Percentiles rank a stretch among this genome's conserved stretches.
Conservation (phyloP, 1,139 yeast genomes). For the Hemisphaericaspora xylofermentans region DNA sequence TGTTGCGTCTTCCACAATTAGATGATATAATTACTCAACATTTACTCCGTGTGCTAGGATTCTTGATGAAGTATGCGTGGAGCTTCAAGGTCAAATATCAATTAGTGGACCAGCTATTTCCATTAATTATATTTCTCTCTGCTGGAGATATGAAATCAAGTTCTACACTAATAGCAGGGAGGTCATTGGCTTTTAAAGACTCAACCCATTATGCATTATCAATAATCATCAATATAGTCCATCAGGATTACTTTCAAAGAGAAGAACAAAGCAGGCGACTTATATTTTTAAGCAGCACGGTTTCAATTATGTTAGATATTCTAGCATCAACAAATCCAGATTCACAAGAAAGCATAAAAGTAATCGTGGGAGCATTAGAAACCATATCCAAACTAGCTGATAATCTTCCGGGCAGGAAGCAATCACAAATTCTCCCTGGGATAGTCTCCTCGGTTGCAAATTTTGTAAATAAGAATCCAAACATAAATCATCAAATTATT, state of each 20-base stretch:
- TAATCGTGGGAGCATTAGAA: conserved; percentile 5
- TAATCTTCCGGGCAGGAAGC: conserved; percentile 26
- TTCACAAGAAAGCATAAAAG: conserved; percentile 9
- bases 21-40: conserved; percentile 20
- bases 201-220: conserved; percentile 16
- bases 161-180: conserved; percentile 4
- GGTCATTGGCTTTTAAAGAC: conserved; percentile 19
- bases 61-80: conserved; percentile 34
- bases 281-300: conserved; percentile 27
- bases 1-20: conserved; percentile 30
- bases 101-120: conserved; percentile 37
- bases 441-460: conserved; percentile 33
- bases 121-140: conserved; percentile 30
- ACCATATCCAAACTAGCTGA: conserved; percentile 9
- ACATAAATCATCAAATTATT: conserved; percentile 26
- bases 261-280: conserved; percentile 18
- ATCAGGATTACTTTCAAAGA: conserved; percentile 21
- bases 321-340: conserved; percentile 13
- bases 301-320: conserved; percentile 23
- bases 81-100: conserved; percentile 22
- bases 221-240: conserved; percentile 3
- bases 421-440: conserved; percentile 44
- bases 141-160: conserved; percentile 10
- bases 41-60: conserved; percentile 29
- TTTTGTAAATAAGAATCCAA: conserved; percentile 23